Base-by-base conservation (phyloP, 164 flowering plant genomes). In the Hamamelis virginiana region DNA sequence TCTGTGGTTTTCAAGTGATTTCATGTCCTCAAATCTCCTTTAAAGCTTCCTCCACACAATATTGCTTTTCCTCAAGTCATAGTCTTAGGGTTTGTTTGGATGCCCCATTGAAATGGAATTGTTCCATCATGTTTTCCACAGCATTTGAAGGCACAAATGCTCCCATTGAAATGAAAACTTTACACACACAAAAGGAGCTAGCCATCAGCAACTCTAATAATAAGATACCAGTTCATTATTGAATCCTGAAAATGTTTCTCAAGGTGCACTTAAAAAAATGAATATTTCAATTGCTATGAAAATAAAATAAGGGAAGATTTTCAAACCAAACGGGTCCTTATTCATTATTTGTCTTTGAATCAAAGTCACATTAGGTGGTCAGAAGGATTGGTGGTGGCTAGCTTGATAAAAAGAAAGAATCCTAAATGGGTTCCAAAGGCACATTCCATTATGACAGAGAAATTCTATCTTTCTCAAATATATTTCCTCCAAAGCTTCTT, bases 391-490 rank as follows among this genome's bases (percentile, higher is more conserved):
- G 59, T 72, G 71, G 74, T 50, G 66, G 72, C 65, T 53, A 64
- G 68, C 65, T 53, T 66, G 68, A 47, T 26, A 43, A 60, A 67
- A 72, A 58, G 78, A 67, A 72, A 58, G 78, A 81, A 78, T 73
- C 76, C 74, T 44, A 66, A 62, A 71, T 56, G 73, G 74, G 69
- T 75, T 33, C 55, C 60, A 76, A 69, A 78, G 78, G 73, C 55
- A 75, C 45, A 69, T n/a, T 28, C 74, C 74, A 80, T 74, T 78
- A 74, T 74, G 74, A 81, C 77, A 75, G 65, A 53, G 67, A 75
- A 78, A 76, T 74, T 76, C 76, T 63, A 59, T 47, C 69, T 78
- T 74, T 65, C 57, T 22, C 19, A 46, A n/a, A 15, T 63, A 15
- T 63, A 59, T 71, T 33, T 19, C 25, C 62, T 13, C 55, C 41